Conservation (phyloP, 1,284 basidiomycete genomes). For the Cryptococcus sp. region DNA sequence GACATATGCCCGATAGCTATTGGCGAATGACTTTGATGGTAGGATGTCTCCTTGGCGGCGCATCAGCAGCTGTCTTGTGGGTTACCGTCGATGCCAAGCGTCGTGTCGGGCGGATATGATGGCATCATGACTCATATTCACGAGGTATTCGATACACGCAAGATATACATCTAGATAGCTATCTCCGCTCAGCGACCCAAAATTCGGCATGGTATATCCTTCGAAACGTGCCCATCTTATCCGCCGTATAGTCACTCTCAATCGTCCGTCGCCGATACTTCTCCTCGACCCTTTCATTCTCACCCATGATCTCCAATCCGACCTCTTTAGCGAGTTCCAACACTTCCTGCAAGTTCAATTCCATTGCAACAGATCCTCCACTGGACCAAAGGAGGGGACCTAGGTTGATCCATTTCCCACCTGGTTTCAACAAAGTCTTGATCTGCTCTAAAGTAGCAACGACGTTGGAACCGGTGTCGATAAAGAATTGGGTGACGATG, state of each 20-base stretch:
- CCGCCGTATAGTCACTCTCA: constrained; percentile 6
- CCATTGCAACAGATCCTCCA: constrained; percentile 2
- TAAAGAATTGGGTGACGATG: constrained; percentile 10
- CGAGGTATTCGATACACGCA: too few relatives aligned
- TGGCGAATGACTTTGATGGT: constrained; percentile 10
- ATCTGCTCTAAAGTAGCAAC: constrained; percentile 4
- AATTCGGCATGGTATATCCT: constrained; percentile 6
- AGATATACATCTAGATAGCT: not conserved
- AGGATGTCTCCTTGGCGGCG: constrained; percentile 9
- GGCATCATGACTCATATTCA: too few relatives aligned
- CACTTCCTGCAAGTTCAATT: constrained; percentile 3
- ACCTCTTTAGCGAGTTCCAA: not conserved
- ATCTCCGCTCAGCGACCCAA: constrained; percentile 5
- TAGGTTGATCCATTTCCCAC: constrained; percentile 6
- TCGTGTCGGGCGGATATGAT: too few relatives aligned
- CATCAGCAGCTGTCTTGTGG: constrained; percentile 11
- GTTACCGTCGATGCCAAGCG: not conserved
- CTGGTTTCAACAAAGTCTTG: constrained; percentile 1
- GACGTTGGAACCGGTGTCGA: constrained; percentile 7
- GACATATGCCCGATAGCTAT: constrained; percentile 1
- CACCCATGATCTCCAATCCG: not conserved
- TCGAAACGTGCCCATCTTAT: constrained; percentile 4
- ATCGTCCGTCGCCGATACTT: not conserved
- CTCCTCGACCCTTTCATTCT: not conserved
- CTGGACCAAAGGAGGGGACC: constrained; percentile 6